A percentile compares a stretch with the other conserved stretches of the same genome.
These are phyloP conservation scores for Phytophthora pini DNA, from an alignment of 352 stramenopile genomes.

Conservation along the genomic window DNA sequence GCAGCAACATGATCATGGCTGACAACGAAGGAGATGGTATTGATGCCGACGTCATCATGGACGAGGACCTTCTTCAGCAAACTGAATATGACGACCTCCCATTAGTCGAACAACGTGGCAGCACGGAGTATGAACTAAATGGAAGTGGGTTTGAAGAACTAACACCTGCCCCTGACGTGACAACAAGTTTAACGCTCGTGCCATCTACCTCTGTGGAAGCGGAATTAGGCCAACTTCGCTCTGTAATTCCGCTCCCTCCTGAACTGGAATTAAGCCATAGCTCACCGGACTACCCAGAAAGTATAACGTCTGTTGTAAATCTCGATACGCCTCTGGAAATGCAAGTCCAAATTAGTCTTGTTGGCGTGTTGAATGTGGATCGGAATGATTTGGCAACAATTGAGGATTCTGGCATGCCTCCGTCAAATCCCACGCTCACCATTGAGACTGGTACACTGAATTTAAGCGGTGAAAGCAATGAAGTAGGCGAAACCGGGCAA, in stretches of 20 bases:
- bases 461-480: background rate
- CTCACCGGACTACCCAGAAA: background rate
- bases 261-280: background rate
- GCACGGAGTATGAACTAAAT: background rate
- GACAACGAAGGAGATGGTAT: background rate
- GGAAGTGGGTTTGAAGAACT: background rate
- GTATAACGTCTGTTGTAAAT: background rate
- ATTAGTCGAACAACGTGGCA: background rate
- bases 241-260: background rate
- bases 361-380: too few relatives aligned
- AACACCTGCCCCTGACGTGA: background rate
- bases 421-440: too few relatives aligned
- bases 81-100: background rate
- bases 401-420: too few relatives aligned
- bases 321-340: background rate
- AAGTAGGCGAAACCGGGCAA: background rate
- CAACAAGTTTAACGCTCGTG: background rate
- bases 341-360: background rate
- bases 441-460: too few relatives aligned
- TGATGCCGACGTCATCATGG: background rate
- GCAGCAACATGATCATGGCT: background rate
- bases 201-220: background rate
- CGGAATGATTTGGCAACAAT: too few relatives aligned
- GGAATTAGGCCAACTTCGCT: background rate
- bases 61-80: background rate